Evolutionary conservation across 306 rosid species (phyloP).

Genomic region (Comarum palustre): DNA sequence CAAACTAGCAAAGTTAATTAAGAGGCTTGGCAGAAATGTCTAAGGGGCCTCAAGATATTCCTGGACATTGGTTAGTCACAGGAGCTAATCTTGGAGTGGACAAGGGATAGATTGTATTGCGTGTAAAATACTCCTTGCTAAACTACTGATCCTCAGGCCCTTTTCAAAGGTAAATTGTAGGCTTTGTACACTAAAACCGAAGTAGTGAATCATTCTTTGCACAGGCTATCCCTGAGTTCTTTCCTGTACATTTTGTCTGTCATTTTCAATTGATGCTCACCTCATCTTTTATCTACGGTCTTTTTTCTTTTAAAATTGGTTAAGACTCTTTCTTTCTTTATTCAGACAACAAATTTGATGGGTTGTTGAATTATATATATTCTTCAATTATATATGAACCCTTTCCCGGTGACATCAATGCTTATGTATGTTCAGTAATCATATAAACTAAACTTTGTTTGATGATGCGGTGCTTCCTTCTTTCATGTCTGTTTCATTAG

Average conservation of each 20-base stretch:
- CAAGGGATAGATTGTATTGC: conserved; percentile 79
- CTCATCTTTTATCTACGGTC: conserved; percentile 34
- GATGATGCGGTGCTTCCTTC: neutral
- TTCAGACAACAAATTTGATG: no score
- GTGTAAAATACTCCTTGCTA: conserved; percentile 82
- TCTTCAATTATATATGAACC: neutral
- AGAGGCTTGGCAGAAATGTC: conserved; percentile 91
- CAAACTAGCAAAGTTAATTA: conserved; percentile 78
- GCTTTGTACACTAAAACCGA: conserved; percentile 40
- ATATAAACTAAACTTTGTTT: neutral
- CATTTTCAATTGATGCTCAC: conserved; percentile 32
- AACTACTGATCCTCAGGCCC: conserved; percentile 58
- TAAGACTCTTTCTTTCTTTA: conserved; percentile 30
- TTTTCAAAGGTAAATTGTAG: conserved; percentile 29
- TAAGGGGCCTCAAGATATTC: conserved; percentile 91
- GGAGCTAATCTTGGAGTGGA: conserved; percentile 99
- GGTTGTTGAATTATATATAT: no score
- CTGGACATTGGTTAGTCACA: conserved; percentile 98
- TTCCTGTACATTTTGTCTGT: conserved; percentile 46
- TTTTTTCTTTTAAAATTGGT: conserved; percentile 27
- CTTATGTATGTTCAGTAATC: neutral
- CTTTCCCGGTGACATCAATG: neutral
- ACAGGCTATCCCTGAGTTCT: conserved; percentile 55
- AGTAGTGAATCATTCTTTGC: conserved; percentile 84
- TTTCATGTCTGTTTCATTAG: neutral